A percentile compares a stretch with the other conserved stretches of the same genome.
Conservation (phyloP, 768 basidiomycete species). For the Kwoniella dendrophila region DNA sequence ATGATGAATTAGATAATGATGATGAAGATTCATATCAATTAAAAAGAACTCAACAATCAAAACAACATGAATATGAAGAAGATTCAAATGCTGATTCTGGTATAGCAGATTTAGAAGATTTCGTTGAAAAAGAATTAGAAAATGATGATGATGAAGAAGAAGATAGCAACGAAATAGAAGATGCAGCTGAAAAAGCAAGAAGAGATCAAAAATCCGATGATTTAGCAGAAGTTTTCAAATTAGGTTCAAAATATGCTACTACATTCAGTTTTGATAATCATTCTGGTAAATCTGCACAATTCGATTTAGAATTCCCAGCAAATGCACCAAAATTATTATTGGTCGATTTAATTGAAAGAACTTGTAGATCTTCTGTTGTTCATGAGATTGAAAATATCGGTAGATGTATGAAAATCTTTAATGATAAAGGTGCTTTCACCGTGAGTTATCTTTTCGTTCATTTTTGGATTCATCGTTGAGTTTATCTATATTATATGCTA, state of each 20-base stretch:
- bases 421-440: conserved; percentile 54
- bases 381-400: conserved; percentile 87
- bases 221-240: conserved; percentile 55
- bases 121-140: conserved; percentile 43
- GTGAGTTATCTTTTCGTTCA: conserved; percentile 40
- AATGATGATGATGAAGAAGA: conserved; percentile 64
- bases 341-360: conserved; percentile 87
- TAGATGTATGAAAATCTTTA: conserved; percentile 64
- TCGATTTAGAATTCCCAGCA: conserved; percentile 84
- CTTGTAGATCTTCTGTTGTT: conserved; percentile 79
- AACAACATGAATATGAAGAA: conserved; percentile 64
- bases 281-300: conserved; percentile 64
- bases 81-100: conserved; percentile 59
- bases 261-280: conserved; percentile 68
- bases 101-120: conserved; percentile 47
- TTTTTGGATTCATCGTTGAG: too few species aligned
- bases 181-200: conserved; percentile 63
- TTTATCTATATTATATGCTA: too few species aligned
- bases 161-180: conserved; percentile 79
- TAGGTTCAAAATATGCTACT: conserved; percentile 67
- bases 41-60: conserved; percentile 56
- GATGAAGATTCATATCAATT: conserved; percentile 61
- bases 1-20: conserved; percentile 62
- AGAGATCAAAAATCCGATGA: conserved; percentile 45
- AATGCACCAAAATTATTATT: conserved; percentile 90